These are phyloP conservation scores for Rhizoclosmatium sp. DNA, from an alignment of 192 early-diverging fungal genomes.

Conservation along the genomic window DNA sequence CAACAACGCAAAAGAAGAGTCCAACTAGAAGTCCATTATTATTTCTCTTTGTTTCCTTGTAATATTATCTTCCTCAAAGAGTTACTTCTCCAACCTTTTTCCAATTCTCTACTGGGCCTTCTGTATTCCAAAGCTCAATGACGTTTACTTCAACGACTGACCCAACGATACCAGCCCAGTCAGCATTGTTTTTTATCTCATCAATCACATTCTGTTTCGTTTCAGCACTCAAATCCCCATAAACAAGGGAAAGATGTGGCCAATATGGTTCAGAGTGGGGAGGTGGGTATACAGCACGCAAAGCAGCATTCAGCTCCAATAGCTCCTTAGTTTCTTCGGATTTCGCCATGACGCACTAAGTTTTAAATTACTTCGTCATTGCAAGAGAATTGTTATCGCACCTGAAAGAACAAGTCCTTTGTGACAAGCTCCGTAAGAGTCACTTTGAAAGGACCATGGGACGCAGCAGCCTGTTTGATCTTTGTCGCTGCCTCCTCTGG, in stretches of 20 bases:
- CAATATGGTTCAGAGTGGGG: conserved; percentile 28
- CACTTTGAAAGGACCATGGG: conserved; percentile 18
- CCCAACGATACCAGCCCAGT: conserved; percentile 12
- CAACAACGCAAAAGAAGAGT: no score
- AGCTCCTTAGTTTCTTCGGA: conserved; percentile 27
- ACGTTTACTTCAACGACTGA: background rate
- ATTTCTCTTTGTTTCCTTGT: background rate
- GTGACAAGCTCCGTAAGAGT: conserved; percentile 33
- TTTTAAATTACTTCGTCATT: background rate
- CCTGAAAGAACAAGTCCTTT: conserved; percentile 46
- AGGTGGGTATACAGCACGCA: conserved; percentile 10
- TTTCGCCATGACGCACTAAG: conserved; percentile 45
- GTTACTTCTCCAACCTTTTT: conserved; percentile 8
- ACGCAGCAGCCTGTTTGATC: conserved; percentile 15
- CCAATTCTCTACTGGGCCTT: conserved; percentile 17
- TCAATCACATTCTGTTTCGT: conserved; percentile 14
- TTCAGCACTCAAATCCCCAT: conserved; percentile 37
- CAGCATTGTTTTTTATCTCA: conserved; percentile 27
- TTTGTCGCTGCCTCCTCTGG: conserved; percentile 16
- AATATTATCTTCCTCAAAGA: background rate
- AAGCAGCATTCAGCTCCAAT: conserved; percentile 20
- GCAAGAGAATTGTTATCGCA: background rate
- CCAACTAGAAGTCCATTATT: background rate
- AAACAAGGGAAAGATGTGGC: conserved; percentile 50
- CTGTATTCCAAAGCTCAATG: conserved; percentile 29